phyloP scores from a whole-genome alignment of 805 yeast genomes.

The Barnettozyma vustinii region DNA sequence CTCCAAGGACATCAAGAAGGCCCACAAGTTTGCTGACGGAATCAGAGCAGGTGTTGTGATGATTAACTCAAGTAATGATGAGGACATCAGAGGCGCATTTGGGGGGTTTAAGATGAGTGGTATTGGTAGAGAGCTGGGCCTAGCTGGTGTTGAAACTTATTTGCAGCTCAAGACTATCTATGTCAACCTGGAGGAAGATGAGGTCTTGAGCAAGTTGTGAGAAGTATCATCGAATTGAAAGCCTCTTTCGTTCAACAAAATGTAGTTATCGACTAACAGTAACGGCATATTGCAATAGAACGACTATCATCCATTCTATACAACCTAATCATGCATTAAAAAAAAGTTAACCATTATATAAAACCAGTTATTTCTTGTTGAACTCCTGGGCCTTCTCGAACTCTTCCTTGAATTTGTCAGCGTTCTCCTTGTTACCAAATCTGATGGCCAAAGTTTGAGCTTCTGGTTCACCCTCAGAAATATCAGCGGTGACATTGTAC shows the following conservation, averaged over 20 bases:
- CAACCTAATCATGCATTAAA: conserved; percentile 1
- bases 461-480: conserved; percentile 93
- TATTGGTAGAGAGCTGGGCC: conserved; percentile 76
- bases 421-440: conserved; percentile 87
- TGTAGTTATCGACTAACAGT: not conserved
- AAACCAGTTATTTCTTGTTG: conserved; percentile 40
- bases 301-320: not conserved
- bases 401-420: conserved; percentile 90
- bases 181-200: conserved; percentile 50
- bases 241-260: not conserved
- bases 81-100: conserved; percentile 63
- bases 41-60: conserved; percentile 66
- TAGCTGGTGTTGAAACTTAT: conserved; percentile 63
- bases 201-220: not conserved
- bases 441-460: conserved; percentile 96
- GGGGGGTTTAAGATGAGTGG: conserved; percentile 82
- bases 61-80: conserved; percentile 64
- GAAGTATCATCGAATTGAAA: not conserved
- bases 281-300: not conserved
- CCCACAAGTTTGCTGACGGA: conserved; percentile 56
- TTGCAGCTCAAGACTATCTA: conserved; percentile 75
- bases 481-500: conserved; percentile 88
- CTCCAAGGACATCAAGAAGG: conserved; percentile 59
- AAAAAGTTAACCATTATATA: not conserved
- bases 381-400: conserved; percentile 77